Base-by-base conservation (phyloP, 1,284 basidiomycete genomes). In the Sphagnurus paluster region DNA sequence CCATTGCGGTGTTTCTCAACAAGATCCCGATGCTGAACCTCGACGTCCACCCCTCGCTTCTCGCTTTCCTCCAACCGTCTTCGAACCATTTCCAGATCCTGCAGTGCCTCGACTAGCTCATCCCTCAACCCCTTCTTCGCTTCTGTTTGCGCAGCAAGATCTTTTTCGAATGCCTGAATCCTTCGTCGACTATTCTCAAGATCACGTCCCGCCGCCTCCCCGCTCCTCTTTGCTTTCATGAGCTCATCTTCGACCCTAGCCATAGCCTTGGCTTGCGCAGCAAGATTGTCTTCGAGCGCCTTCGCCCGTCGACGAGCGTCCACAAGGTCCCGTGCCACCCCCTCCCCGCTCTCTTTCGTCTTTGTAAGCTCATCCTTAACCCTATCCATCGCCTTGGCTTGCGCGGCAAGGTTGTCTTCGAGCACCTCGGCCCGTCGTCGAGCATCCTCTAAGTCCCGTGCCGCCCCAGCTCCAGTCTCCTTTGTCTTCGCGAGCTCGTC, bases 31-130 rank as follows among this genome's bases (percentile, higher is more conserved):
- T 25, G 28, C 4, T 25, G 24, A 16, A 28, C 35, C 28, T 48
- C 46, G 19, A 37, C 13, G 5, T 24, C 45, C 34, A 16, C 8
- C 19, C n/a, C 24, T 23, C 38, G 35, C 35, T 37, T 43, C n/a
- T 7, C 35, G 40, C 24, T 36, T 44, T 30, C 41, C 23, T 48
- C 43, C 30, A 48, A 25, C 6, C 33, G 20, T 13, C 17, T 32
- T 17, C 45, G 20, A 2, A 30, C 38, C 14, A 23, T 29, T 17
- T 39, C 42, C 21, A 23, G 33, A 17, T 28, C 46, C 34, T 24
- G 16, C 30, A 23, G 42, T 1, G 29, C 33, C 14, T 24, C 24
- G 23, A 20, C 20, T 29, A 50, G 21, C 9, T 45, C 34, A 16
- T 21, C 20, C 21, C 38, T 30, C 19, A 33, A 7, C 14, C 24